Base-by-base conservation (phyloP, 2,329 filamentous ascomycete genomes). In the Blastomyces parvus region DNA sequence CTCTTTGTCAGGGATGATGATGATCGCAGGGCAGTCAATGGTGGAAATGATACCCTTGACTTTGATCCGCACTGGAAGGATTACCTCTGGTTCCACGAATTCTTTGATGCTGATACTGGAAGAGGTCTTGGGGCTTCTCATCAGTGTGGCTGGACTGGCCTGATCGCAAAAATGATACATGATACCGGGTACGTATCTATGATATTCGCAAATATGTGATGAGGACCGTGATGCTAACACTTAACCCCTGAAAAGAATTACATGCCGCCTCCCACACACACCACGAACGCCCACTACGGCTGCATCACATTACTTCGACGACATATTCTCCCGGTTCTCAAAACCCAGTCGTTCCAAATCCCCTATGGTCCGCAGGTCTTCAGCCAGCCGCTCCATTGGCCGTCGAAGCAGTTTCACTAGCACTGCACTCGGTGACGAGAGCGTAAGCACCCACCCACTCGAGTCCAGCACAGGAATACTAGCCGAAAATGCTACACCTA, bases 141-240 rank as follows among this genome's bases (percentile, higher is more conserved):
- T 76, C 94, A 97, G 76, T 96, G 91, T 72, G 93, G 93, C 59
- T 97, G 94, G 93, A 97, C 93, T 46, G 93, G 93, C 30, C 77
- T 97, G 68, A 91, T 97, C 74, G 93, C 93, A 33, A 92, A 95
- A 77, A 89, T 97, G 85, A 97, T 97, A 65, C 93, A 97, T 70
- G 94, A 97, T 72, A 97, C 93, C 69, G 93, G 92, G 90, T 94
- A 86, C 80, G 87, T 78, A 27, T 19, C 36, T 55, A n/a, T 48
- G 6, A 44, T 44, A 58, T 30, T 17, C 2, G 25, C 27, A 38
- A 61, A 30, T n/a, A 36, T 22, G 17, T 2, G 36, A 17, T 46
- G 50, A 30, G 55, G 48, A 36, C 6, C 25, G 11, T 2, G 22
- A 5, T 64, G 70, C 81, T 86, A 76, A 85, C 74, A 53, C 2